Evolutionary conservation across 148 eudicot genomes (phyloP).

Genomic region (Fallopia convolvulus): DNA sequence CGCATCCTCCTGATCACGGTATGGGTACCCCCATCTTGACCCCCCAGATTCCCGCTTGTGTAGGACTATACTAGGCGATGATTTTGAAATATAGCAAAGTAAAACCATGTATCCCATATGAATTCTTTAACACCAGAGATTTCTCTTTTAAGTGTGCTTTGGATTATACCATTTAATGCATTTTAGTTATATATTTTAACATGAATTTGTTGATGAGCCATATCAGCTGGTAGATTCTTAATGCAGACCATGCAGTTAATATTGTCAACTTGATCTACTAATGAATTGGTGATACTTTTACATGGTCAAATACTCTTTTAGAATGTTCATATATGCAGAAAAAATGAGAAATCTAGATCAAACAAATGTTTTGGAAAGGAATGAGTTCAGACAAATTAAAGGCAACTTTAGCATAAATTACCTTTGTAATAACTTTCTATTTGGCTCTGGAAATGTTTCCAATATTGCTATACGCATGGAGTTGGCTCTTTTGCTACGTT

Average conservation of each 20-base stretch:
- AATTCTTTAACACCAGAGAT: too few species aligned
- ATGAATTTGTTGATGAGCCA: background rate
- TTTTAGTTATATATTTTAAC: background rate
- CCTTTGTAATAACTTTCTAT: slow-evolving; percentile 90
- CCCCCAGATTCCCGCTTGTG: too few species aligned
- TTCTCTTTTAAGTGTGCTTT: too few species aligned
- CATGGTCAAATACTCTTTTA: background rate
- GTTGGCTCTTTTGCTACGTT: slow-evolving; percentile 61
- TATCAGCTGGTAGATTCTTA: background rate
- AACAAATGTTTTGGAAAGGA: background rate
- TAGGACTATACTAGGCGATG: too few species aligned
- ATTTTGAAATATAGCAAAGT: too few species aligned
- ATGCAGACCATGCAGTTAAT: background rate
- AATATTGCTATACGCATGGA: slow-evolving; percentile 81
- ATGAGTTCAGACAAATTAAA: background rate
- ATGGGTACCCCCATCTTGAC: too few species aligned
- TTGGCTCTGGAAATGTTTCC: slow-evolving; percentile 98
- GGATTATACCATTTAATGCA: too few species aligned
- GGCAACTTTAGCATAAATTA: slow-evolving; percentile 16
- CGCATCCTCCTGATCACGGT: too few species aligned
- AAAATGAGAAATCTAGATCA: background rate
- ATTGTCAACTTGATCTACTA: background rate
- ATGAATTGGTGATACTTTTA: background rate
- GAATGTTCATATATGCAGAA: background rate
- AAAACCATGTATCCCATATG: too few species aligned